phyloP scores from a whole-genome alignment of 768 basidiomycete species.

The Mycena leptocephala region DNA sequence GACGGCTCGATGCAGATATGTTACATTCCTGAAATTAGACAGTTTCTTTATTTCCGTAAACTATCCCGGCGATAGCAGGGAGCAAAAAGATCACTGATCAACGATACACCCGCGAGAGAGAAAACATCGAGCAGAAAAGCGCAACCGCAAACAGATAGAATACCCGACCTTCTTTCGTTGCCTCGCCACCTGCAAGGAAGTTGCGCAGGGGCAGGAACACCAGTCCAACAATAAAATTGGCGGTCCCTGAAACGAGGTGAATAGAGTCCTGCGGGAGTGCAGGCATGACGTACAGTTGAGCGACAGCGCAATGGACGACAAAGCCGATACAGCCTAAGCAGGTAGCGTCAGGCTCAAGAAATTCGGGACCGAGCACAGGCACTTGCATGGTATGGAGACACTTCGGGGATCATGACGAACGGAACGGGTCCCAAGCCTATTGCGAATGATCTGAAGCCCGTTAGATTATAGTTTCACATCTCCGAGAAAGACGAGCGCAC shows the following conservation, averaged over 20 bases:
- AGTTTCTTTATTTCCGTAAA: neutral
- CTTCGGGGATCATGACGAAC: conserved; percentile 93
- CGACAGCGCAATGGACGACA: conserved; percentile 84
- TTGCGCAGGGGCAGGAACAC: conserved; percentile 90
- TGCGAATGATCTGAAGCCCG: conserved; percentile 80
- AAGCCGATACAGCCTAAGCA: conserved; percentile 81
- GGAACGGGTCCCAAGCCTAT: conserved; percentile 94
- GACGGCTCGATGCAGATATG: neutral
- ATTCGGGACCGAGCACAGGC: neutral
- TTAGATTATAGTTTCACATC: conserved; percentile 7
- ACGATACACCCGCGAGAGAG: conserved; percentile 57
- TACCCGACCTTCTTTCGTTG: conserved; percentile 84
- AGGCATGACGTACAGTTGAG: conserved; percentile 70
- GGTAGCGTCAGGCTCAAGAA: conserved; percentile 19
- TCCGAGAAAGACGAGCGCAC: conserved; percentile 57
- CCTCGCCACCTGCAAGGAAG: conserved; percentile 74
- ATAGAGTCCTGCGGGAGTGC: neutral
- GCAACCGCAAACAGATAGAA: conserved; percentile 88
- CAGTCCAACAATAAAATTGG: conserved; percentile 90
- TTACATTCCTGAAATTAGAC: neutral
- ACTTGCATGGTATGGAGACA: conserved; percentile 85
- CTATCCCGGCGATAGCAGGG: too few relatives aligned
- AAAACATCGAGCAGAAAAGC: conserved; percentile 59
- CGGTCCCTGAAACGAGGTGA: conserved; percentile 70
- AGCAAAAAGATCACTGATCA: conserved; percentile 42